A percentile compares a stretch with the other conserved stretches of the same genome.
Conservation (phyloP, 345 rosid species). For the Hibiscus mutabilis region DNA sequence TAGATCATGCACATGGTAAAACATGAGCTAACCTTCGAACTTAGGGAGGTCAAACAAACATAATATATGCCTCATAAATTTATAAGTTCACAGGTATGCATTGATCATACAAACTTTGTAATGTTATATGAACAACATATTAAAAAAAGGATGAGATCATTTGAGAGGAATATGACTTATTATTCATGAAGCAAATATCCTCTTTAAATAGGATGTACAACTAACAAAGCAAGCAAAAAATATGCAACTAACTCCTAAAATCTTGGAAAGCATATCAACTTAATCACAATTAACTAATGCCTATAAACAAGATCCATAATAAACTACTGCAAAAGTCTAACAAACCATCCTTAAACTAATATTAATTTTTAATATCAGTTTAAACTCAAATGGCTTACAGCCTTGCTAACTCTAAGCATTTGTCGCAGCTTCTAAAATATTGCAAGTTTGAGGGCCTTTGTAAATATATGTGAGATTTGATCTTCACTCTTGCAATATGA, state of each 20-base stretch:
- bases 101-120: too few relatives aligned
- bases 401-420: background rate
- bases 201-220: too few relatives aligned
- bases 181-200: background rate
- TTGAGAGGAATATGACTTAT: background rate
- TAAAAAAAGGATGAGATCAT: too few relatives aligned
- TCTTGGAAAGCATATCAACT: background rate
- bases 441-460: background rate
- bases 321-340: too few relatives aligned
- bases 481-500: background rate
- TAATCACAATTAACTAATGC: background rate
- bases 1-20: too few relatives aligned
- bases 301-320: background rate
- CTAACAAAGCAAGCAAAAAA: too few relatives aligned
- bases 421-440: background rate
- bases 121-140: too few relatives aligned
- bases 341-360: background rate
- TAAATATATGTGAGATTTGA: background rate
- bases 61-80: too few relatives aligned
- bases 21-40: too few relatives aligned
- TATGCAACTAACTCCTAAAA: background rate
- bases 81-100: too few relatives aligned
- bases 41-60: too few relatives aligned
- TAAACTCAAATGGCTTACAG: background rate
- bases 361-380: background rate